Percentiles rank a stretch among this genome's conserved stretches.
These are phyloP conservation scores for Antarctomyces pellizariae DNA, from an alignment of 495 filamentous ascomycete genomes.

Conservation along the genomic window DNA sequence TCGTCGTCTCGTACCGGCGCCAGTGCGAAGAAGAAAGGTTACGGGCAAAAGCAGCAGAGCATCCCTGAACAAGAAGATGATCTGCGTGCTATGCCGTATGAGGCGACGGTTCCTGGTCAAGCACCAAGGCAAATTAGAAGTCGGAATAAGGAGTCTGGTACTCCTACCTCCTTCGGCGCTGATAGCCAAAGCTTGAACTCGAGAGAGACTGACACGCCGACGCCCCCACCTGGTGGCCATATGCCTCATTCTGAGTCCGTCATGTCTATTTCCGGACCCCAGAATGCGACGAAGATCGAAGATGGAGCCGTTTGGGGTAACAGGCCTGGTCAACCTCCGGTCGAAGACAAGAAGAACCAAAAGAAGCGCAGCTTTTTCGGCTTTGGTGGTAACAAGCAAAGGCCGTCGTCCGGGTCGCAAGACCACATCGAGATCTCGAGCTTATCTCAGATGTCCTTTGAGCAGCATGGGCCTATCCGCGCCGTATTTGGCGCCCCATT, in stretches of 20 bases:
- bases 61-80: slow-evolving; percentile 18
- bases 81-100: slow-evolving; percentile 65
- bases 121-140: slow-evolving; percentile 15
- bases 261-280: slow-evolving; percentile 66
- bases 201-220: slow-evolving; percentile 6
- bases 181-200: too few species aligned
- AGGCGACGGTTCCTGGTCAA: slow-evolving; percentile 48
- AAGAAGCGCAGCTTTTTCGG: slow-evolving; percentile 91
- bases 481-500: slow-evolving; percentile 74
- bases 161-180: slow-evolving; percentile 11
- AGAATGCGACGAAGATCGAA: slow-evolving; percentile 66
- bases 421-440: slow-evolving; percentile 14
- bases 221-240: slow-evolving; percentile 10
- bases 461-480: slow-evolving; percentile 33
- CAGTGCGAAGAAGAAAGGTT: slow-evolving; percentile 28
- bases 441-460: slow-evolving; percentile 16
- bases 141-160: slow-evolving; percentile 6
- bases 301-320: slow-evolving; percentile 76
- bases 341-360: slow-evolving; percentile 43
- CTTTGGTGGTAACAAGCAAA: slow-evolving; percentile 38
- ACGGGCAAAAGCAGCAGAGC: slow-evolving; percentile 13
- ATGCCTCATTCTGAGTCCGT: slow-evolving; percentile 16
- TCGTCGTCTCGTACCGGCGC: slow-evolving; percentile 14
- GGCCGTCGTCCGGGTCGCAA: slow-evolving; percentile 23
- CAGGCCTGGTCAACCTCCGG: slow-evolving; percentile 31